Percentiles rank a stretch among this genome's conserved stretches.
These are phyloP conservation scores for Styphnolobium japonicum DNA, from an alignment of 306 rosid genomes.

Conservation along the genomic window DNA sequence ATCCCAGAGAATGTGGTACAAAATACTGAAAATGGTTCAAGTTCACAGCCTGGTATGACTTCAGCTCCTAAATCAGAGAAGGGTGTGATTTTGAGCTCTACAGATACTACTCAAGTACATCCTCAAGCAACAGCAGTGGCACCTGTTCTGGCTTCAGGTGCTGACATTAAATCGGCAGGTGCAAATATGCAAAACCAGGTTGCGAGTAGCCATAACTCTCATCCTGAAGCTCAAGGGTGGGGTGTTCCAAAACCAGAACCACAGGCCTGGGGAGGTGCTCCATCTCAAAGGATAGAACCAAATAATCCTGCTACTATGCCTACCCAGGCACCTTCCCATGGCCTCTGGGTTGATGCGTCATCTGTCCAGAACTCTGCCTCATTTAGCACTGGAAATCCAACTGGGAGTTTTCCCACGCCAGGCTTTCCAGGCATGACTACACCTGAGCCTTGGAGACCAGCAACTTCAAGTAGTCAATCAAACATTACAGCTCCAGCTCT, in stretches of 20 bases:
- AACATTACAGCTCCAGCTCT: conserved; percentile 54
- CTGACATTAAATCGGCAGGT: conserved; percentile 52
- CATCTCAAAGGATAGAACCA: conserved; percentile 53
- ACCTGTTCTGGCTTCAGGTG: conserved; percentile 39
- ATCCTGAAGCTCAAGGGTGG: conserved; percentile 60
- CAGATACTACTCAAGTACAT: conserved; percentile 43
- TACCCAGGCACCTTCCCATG: conserved; percentile 54
- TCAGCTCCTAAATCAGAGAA: conserved; percentile 33
- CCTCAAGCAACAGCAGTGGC: conserved; percentile 43
- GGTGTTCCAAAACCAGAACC: conserved; percentile 51
- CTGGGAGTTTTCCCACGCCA: conserved; percentile 42
- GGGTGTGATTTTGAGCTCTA: conserved; percentile 25
- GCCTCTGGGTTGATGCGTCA: conserved; percentile 61
- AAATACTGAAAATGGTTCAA: conserved; percentile 39
- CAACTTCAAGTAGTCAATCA: conserved; percentile 53
- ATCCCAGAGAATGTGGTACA: conserved; percentile 35
- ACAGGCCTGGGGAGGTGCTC: conserved; percentile 51
- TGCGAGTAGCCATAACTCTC: conserved; percentile 41
- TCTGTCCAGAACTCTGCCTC: conserved; percentile 50
- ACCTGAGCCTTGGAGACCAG: conserved; percentile 75
- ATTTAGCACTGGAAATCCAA: conserved; percentile 50
- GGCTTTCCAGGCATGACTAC: conserved; percentile 47
- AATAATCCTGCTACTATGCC: conserved; percentile 49
- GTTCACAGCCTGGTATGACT: conserved; percentile 37
- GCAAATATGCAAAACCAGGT: conserved; percentile 63